Evolutionary conservation across 2,329 filamentous ascomycete genomes (phyloP).

Genomic region (Fonsecaea monophora): DNA sequence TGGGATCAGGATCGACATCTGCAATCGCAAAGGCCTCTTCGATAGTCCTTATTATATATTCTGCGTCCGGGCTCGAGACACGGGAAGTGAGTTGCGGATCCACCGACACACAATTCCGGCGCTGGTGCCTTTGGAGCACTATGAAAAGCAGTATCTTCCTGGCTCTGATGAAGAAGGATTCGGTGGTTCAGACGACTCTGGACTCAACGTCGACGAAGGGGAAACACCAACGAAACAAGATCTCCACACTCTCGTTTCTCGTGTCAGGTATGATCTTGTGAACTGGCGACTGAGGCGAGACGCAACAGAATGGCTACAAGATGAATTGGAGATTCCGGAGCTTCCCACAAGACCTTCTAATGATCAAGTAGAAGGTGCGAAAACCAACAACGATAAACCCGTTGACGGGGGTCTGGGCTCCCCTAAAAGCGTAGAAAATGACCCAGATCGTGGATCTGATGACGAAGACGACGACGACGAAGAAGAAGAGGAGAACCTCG

Average conservation of each 20-base stretch:
- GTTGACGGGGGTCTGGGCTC: neutral
- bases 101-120: conserved; percentile 55
- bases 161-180: conserved; percentile 33
- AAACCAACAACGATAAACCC: conserved; percentile 22
- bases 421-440: neutral
- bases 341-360: neutral
- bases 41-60: conserved; percentile 54
- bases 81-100: conserved; percentile 43
- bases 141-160: conserved; percentile 49
- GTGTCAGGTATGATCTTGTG: conserved; percentile 51
- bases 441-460: neutral
- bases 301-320: conserved; percentile 42
- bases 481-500: conserved; percentile 7
- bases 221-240: conserved; percentile 44
- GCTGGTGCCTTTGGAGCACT: conserved; percentile 50
- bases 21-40: conserved; percentile 48
- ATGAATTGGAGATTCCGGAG: conserved; percentile 32
- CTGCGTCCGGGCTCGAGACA: conserved; percentile 41
- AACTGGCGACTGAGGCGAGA: conserved; percentile 52
- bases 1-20: conserved; percentile 53
- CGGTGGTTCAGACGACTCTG: conserved; percentile 30
- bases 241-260: conserved; percentile 46
- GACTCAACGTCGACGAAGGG: conserved; percentile 37
- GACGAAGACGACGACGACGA: conserved; percentile 11
- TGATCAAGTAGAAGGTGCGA: neutral